Percentiles rank a stretch among this genome's conserved stretches.
Evolutionary conservation across 2,329 filamentous ascomycete genomes (phyloP).

Genomic region (Sclerotiophoma versabilis): DNA sequence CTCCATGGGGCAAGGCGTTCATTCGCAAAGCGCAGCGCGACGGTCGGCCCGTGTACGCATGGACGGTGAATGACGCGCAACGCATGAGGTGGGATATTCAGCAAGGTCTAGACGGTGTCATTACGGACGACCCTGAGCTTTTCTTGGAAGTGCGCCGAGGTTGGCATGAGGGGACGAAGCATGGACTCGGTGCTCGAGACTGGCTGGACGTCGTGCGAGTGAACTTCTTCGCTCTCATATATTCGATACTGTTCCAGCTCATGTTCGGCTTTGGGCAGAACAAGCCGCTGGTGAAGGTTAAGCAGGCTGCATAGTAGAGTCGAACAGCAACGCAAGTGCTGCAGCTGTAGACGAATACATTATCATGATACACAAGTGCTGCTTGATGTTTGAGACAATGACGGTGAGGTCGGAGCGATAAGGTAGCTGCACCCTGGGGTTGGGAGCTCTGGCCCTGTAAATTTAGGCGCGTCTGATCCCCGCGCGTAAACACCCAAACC

Average conservation of each 20-base stretch:
- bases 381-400: not conserved
- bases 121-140: conserved; percentile 80
- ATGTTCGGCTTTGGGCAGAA: conserved; percentile 37
- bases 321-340: conserved; percentile 20
- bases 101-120: conserved; percentile 74
- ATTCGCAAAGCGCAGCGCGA: conserved; percentile 64
- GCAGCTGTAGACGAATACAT: conserved; percentile 15
- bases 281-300: conserved; percentile 28
- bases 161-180: conserved; percentile 49
- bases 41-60: conserved; percentile 71
- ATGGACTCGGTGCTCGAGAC: conserved; percentile 36
- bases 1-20: conserved; percentile 72
- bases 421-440: conserved; percentile 10
- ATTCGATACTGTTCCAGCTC: conserved; percentile 41
- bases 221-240: conserved; percentile 45
- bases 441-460: conserved; percentile 8
- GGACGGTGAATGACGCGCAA: conserved; percentile 83
- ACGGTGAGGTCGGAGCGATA: not conserved
- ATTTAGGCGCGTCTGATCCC: conserved; percentile 30
- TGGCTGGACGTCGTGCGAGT: conserved; percentile 43
- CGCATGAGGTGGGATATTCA: conserved; percentile 84
- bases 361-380: not conserved
- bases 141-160: conserved; percentile 65
- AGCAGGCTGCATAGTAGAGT: conserved; percentile 13
- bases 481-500: conserved; percentile 38